These are phyloP conservation scores for Beauveria bassiana DNA, from an alignment of 2,329 filamentous ascomycete genomes.

Conservation along the genomic window DNA sequence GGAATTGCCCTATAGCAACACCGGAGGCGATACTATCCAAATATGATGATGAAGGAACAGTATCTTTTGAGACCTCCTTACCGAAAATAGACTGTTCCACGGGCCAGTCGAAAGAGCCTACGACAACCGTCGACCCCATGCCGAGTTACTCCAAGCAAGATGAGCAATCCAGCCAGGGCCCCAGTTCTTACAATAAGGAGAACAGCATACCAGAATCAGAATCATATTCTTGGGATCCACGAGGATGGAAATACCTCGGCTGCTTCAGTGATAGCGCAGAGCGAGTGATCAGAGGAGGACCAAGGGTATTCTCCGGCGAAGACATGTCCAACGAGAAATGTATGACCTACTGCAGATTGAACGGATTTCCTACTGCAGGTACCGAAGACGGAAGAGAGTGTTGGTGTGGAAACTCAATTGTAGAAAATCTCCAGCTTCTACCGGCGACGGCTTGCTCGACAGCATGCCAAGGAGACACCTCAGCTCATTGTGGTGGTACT, in stretches of 20 bases:
- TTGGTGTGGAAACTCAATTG: slow-evolving; percentile 36
- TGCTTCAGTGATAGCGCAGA: slow-evolving; percentile 23
- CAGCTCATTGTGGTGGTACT: slow-evolving; percentile 19
- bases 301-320: slow-evolving; percentile 20
- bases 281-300: slow-evolving; percentile 14
- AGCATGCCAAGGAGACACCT: slow-evolving; percentile 15
- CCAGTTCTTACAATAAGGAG: neutral
- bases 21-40: neutral
- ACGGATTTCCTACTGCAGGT: slow-evolving; percentile 37
- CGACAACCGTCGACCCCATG: neutral
- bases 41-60: neutral
- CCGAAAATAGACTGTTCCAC: neutral
- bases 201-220: neutral
- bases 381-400: slow-evolving; percentile 44
- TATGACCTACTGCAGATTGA: slow-evolving; percentile 35
- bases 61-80: neutral
- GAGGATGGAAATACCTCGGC: slow-evolving; percentile 23
- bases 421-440: slow-evolving; percentile 17
- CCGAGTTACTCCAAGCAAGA: neutral
- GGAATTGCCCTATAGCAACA: neutral
- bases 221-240: neutral
- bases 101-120: neutral
- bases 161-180: neutral
- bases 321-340: slow-evolving; percentile 43
- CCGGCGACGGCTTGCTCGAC: slow-evolving; percentile 19